phyloP scores from a whole-genome alignment of 2,329 filamentous ascomycete genomes.

The Hypoxylon sp. region DNA sequence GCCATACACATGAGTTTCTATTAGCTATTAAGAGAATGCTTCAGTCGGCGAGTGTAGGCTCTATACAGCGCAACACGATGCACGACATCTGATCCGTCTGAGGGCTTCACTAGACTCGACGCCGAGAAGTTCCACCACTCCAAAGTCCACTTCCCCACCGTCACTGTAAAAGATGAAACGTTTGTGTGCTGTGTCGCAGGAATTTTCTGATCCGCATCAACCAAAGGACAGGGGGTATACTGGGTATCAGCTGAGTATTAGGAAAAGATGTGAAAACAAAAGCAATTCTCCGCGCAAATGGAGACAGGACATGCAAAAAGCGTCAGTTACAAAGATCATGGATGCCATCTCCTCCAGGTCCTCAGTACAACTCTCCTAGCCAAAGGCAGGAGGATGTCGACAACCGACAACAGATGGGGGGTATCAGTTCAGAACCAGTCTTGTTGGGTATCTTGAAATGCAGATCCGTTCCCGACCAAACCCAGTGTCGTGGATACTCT shows the following conservation, averaged over 20 bases:
- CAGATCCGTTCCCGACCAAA: slow-evolving; percentile 55
- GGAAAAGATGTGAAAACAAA: slow-evolving; percentile 50
- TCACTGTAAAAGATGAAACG: slow-evolving; percentile 39
- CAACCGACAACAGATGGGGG: slow-evolving; percentile 48
- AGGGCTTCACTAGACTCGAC: slow-evolving; percentile 41
- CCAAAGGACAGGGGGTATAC: slow-evolving; percentile 54
- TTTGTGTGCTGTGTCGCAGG: slow-evolving; percentile 44
- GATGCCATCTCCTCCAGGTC: slow-evolving; percentile 46
- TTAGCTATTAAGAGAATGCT: slow-evolving; percentile 54
- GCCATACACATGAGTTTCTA: slow-evolving; percentile 48
- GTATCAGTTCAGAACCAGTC: slow-evolving; percentile 54
- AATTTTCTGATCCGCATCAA: slow-evolving; percentile 46
- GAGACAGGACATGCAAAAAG: slow-evolving; percentile 53
- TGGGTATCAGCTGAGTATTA: slow-evolving; percentile 54
- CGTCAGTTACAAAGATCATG: slow-evolving; percentile 50
- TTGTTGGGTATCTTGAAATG: slow-evolving; percentile 56
- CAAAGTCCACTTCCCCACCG: slow-evolving; percentile 37
- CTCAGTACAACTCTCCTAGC: slow-evolving; percentile 44
- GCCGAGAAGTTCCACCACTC: slow-evolving; percentile 28
- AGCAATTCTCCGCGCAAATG: slow-evolving; percentile 48
- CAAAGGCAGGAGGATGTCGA: slow-evolving; percentile 41
- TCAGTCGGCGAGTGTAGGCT: slow-evolving; percentile 41
- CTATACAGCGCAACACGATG: slow-evolving; percentile 45
- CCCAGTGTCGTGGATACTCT: slow-evolving; percentile 50
- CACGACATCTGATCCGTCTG: slow-evolving; percentile 43